Percentiles rank a stretch among this genome's conserved stretches.
Evolutionary conservation across 2,329 filamentous ascomycete genomes (phyloP).

Genomic region (Epichloe hybrida): DNA sequence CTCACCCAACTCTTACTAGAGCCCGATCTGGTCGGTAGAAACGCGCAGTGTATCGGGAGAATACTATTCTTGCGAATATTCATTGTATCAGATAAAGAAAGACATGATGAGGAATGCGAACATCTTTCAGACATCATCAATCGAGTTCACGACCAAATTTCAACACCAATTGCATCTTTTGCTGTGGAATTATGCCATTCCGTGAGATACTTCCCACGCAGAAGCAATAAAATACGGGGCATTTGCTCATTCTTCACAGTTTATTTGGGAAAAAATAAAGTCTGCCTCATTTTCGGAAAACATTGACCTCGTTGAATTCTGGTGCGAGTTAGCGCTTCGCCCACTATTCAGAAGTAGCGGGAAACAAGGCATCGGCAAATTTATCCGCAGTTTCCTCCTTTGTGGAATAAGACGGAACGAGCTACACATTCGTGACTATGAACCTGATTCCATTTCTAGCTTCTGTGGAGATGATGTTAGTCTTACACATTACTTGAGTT

Average conservation of each 20-base stretch:
- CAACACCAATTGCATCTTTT: conserved; percentile 37
- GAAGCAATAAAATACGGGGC: no score
- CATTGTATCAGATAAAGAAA: conserved; percentile 39
- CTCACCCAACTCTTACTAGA: conserved; percentile 51
- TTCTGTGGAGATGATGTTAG: conserved; percentile 40
- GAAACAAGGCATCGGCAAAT: conserved; percentile 51
- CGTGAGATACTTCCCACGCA: conserved; percentile 26
- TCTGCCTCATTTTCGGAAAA: conserved; percentile 37
- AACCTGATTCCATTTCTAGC: conserved; percentile 42
- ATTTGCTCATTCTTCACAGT: conserved; percentile 27
- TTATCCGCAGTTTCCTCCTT: conserved; percentile 58
- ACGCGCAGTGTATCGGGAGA: conserved; percentile 52
- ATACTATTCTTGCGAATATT: conserved; percentile 54
- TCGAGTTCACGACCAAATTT: conserved; percentile 29
- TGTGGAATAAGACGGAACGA: conserved; percentile 44
- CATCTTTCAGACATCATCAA: conserved; percentile 15
- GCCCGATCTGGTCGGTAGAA: conserved; percentile 37
- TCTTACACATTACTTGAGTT: conserved; percentile 62
- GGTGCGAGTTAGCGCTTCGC: conserved; percentile 60
- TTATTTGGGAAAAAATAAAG: conserved; percentile 74
- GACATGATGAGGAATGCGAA: conserved; percentile 14
- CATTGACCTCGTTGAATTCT: conserved; percentile 44
- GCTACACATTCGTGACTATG: conserved; percentile 21
- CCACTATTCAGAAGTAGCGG: conserved; percentile 52
- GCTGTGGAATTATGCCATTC: conserved; percentile 56